Conservation (phyloP, 1,284 basidiomycete genomes). For the Papiliotrema fonsecae region DNA sequence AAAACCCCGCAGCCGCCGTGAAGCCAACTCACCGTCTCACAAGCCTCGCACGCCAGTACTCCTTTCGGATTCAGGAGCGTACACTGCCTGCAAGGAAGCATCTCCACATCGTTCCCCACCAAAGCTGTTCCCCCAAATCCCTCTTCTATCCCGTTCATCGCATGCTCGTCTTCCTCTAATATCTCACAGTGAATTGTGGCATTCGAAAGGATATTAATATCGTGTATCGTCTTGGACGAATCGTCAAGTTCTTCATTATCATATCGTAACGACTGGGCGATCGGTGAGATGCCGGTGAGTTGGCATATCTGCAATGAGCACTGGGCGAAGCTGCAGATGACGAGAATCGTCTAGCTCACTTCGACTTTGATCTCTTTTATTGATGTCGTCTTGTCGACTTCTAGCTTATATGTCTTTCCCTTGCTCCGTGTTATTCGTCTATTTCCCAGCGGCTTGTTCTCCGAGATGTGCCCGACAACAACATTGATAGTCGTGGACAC, state of each 20-base stretch:
- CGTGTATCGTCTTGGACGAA: slow-evolving; percentile 23
- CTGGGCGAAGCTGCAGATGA: background rate
- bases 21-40: slow-evolving; percentile 3
- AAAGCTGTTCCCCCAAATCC: slow-evolving; percentile 42
- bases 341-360: slow-evolving; percentile 3
- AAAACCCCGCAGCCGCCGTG: background rate
- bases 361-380: slow-evolving; percentile 32
- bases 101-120: background rate
- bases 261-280: slow-evolving; percentile 24
- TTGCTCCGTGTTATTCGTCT: slow-evolving; percentile 2
- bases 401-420: slow-evolving; percentile 6
- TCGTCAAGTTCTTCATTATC: slow-evolving; percentile 17
- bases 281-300: slow-evolving; percentile 19
- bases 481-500: slow-evolving; percentile 15
- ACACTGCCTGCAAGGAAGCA: slow-evolving; percentile 2
- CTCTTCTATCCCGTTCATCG: slow-evolving; percentile 8
- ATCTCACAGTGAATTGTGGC: slow-evolving; percentile 19
- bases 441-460: background rate
- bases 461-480: slow-evolving; percentile 1
- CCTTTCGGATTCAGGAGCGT: slow-evolving; percentile 4
- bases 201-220: slow-evolving; percentile 20
- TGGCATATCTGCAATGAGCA: slow-evolving; percentile 14
- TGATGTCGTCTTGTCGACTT: slow-evolving; percentile 20
- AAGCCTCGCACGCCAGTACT: slow-evolving; percentile 4
- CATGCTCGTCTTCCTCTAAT: slow-evolving; percentile 18